Conservation (phyloP, 352 stramenopile genomes). For the Thraustochytrium aureum region DNA sequence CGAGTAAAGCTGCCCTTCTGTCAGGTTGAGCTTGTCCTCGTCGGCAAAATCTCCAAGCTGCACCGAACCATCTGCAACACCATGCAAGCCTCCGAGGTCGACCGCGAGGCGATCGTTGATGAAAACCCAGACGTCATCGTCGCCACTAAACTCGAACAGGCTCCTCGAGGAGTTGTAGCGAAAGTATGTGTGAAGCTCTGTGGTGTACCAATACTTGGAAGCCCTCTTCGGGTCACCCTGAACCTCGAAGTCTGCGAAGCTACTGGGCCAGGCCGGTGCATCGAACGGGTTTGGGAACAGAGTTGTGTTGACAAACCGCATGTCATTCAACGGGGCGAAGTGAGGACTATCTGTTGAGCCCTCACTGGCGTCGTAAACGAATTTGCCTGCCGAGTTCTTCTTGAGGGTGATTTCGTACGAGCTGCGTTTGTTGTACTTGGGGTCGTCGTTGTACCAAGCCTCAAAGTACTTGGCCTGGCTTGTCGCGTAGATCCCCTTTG, state of each 20-base stretch:
- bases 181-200: constrained; percentile 53
- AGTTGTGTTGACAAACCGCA: background rate
- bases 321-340: constrained; percentile 9
- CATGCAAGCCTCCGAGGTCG: constrained; percentile 37
- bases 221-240: background rate
- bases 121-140: constrained; percentile 52
- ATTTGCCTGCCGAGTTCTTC: background rate
- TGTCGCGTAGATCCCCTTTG: constrained; percentile 24
- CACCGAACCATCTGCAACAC: background rate
- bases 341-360: background rate
- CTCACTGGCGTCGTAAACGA: constrained; percentile 3
- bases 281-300: background rate
- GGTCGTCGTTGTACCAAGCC: constrained; percentile 50
- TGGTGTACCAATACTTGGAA: constrained; percentile 54
- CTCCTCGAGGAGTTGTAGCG: background rate
- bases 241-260: background rate
- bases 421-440: constrained; percentile 53
- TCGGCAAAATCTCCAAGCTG: constrained; percentile 10
- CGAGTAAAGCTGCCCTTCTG: constrained; percentile 24
- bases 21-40: constrained; percentile 6
- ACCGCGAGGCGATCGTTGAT: constrained; percentile 46
- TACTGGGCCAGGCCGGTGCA: constrained; percentile 5
- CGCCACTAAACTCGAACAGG: constrained; percentile 12
- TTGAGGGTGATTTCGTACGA: constrained; percentile 6
- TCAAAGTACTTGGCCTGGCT: constrained; percentile 34